phyloP scores from a whole-genome alignment of 768 basidiomycete genomes.

The Grammothele lineata region DNA sequence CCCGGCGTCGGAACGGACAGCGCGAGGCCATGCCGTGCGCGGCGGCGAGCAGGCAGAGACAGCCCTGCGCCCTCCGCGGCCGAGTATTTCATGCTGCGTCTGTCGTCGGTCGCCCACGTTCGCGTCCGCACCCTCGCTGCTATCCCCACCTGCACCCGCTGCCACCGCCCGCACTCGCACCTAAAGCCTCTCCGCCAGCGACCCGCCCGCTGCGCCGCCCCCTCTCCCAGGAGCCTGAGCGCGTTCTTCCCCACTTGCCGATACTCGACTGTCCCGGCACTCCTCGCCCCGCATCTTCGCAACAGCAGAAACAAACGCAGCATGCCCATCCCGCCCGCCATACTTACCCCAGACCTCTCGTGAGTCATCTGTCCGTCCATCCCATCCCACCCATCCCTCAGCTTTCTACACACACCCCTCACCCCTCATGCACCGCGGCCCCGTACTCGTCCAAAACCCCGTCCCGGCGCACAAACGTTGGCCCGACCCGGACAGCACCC shows the following conservation, averaged over 20 bases:
- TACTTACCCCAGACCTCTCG: slow-evolving; percentile 22
- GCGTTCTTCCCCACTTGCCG: too few species aligned
- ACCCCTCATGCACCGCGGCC: too few species aligned
- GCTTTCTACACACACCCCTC: too few species aligned
- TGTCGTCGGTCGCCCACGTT: slow-evolving; percentile 14
- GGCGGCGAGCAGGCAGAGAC: background rate
- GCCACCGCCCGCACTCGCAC: background rate
- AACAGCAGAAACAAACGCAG: too few species aligned
- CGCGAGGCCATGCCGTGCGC: background rate
- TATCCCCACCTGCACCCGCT: too few species aligned
- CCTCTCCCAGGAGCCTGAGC: background rate
- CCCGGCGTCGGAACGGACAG: background rate
- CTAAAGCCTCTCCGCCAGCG: background rate
- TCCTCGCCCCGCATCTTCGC: too few species aligned
- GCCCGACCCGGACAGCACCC: slow-evolving; percentile 17
- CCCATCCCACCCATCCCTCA: background rate
- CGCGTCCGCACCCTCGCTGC: background rate
- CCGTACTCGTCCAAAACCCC: slow-evolving; percentile 1
- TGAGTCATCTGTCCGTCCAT: slow-evolving; percentile 13
- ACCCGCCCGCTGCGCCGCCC: background rate
- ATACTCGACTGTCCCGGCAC: too few species aligned
- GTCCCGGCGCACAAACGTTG: background rate
- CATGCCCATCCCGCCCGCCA: slow-evolving; percentile 25
- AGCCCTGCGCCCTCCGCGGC: background rate
- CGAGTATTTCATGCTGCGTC: slow-evolving; percentile 7